phyloP scores from a whole-genome alignment of 805 yeast species.

The Teunomyces pallodes region DNA sequence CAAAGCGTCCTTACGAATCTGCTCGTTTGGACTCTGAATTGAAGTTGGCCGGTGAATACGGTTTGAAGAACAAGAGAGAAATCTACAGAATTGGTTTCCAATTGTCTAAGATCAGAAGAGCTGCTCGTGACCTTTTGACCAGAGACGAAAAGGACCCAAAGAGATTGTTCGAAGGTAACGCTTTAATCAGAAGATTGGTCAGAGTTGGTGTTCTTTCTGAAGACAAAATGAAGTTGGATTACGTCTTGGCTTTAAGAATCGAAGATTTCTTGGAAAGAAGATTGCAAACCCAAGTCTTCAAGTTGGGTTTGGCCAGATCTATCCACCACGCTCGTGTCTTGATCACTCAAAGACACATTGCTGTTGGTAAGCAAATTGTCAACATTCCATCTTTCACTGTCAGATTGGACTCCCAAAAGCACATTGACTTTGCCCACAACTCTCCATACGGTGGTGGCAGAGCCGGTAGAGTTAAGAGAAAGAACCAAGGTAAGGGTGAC shows the following conservation, averaged over 20 bases:
- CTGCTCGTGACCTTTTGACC: constrained; percentile 99
- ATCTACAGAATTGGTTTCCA: constrained; percentile 99
- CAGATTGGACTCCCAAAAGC: constrained; percentile 99
- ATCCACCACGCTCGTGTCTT: constrained; percentile 99
- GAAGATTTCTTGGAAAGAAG: constrained; percentile 99
- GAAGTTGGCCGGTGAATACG: constrained; percentile 99
- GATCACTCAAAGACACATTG: constrained; percentile 98
- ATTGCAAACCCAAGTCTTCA: constrained; percentile 99
- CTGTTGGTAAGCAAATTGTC: constrained; percentile 99
- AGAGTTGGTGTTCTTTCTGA: constrained; percentile 97
- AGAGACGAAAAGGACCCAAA: constrained; percentile 99
- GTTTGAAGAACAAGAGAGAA: constrained; percentile 99
- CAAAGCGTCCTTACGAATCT: constrained; percentile 99
- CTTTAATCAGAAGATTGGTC: constrained; percentile 98
- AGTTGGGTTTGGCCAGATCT: constrained; percentile 98
- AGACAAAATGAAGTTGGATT: constrained; percentile 99
- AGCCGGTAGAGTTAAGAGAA: constrained; percentile 99
- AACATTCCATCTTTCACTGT: constrained; percentile 99
- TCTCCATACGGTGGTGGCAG: constrained; percentile 99
- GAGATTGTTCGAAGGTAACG: constrained; percentile 99
- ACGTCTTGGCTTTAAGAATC: constrained; percentile 94
- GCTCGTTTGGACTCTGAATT: constrained; percentile 99
- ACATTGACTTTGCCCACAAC: constrained; percentile 98
- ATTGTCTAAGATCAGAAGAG: constrained; percentile 99
- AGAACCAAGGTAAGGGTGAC: constrained; percentile 64